Percentiles rank a stretch among this genome's conserved stretches.
phyloP scores from a whole-genome alignment of 139 green algal species.

The Tetradesmus lagerheimii region DNA sequence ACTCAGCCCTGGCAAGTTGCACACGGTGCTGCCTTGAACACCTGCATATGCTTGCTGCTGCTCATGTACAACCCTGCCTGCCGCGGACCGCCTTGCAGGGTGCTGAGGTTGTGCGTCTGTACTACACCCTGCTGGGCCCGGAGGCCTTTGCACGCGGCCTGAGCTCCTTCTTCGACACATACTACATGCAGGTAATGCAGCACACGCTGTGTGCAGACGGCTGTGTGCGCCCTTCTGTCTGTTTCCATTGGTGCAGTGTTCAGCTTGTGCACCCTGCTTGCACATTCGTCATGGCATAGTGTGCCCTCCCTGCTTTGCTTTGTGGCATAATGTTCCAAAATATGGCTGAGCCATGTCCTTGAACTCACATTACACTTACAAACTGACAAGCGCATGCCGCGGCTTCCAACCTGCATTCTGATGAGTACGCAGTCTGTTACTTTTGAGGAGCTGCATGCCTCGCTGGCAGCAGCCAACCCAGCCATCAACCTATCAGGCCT shows the following conservation, averaged over 20 bases:
- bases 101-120: not conserved
- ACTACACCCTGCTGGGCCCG: not conserved
- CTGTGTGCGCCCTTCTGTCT: no score
- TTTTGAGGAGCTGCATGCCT: not conserved
- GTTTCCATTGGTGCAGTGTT: no score
- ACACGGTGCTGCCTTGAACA: no score
- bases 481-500: not conserved
- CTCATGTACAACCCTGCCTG: not conserved
- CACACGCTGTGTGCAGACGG: no score
- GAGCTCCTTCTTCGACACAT: not conserved
- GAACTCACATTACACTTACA: no score
- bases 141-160: not conserved
- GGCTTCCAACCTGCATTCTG: not conserved
- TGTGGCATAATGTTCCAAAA: no score
- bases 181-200: not conserved
- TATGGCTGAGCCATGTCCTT: no score
- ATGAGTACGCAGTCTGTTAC: not conserved
- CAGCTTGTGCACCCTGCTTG: no score
- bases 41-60: not conserved
- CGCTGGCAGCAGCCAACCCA: not conserved
- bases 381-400: no score
- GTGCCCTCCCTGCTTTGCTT: no score
- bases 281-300: no score
- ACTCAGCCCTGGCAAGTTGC: no score
- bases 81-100: not conserved